Conservation (phyloP, 768 basidiomycete genomes). For the Termitomyces sp. region DNA sequence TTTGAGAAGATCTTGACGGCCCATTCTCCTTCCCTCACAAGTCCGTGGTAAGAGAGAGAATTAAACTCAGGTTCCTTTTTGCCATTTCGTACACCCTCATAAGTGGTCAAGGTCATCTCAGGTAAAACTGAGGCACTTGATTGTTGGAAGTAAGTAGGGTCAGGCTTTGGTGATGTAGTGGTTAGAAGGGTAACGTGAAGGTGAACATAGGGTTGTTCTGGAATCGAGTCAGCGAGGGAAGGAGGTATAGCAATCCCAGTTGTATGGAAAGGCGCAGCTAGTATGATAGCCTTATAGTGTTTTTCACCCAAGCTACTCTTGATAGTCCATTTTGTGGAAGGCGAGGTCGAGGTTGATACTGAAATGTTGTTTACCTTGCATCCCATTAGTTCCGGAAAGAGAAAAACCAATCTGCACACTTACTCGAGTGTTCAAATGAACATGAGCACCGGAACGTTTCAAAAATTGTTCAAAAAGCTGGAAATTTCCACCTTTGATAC, state of each 20-base stretch:
- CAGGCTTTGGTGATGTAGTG: conserved; percentile 61
- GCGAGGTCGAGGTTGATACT: conserved; percentile 32
- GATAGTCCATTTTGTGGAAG: conserved; percentile 48
- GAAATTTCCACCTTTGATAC: conserved; percentile 77
- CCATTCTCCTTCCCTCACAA: conserved; percentile 52
- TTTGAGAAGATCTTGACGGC: conserved; percentile 87
- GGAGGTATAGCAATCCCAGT: conserved; percentile 51
- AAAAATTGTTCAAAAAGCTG: conserved; percentile 83
- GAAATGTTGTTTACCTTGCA: conserved; percentile 50
- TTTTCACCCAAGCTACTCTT: conserved; percentile 39
- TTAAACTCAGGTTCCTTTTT: conserved; percentile 76
- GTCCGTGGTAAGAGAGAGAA: conserved; percentile 77
- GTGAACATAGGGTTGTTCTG: conserved; percentile 70
- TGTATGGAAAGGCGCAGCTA: conserved; percentile 83
- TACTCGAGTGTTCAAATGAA: conserved; percentile 71
- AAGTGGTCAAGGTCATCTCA: conserved; percentile 66
- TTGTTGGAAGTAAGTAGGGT: conserved; percentile 68
- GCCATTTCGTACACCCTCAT: conserved; percentile 50
- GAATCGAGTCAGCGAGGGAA: conserved; percentile 47
- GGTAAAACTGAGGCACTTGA: conserved; percentile 42
- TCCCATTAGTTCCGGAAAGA: neutral
- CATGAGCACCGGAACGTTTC: conserved; percentile 57
- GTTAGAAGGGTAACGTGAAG: conserved; percentile 87
- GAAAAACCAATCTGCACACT: conserved; percentile 1
- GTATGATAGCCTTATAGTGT: conserved; percentile 70